Evolutionary conservation across 306 rosid species (phyloP).

Genomic region (Carpinus fangiana): DNA sequence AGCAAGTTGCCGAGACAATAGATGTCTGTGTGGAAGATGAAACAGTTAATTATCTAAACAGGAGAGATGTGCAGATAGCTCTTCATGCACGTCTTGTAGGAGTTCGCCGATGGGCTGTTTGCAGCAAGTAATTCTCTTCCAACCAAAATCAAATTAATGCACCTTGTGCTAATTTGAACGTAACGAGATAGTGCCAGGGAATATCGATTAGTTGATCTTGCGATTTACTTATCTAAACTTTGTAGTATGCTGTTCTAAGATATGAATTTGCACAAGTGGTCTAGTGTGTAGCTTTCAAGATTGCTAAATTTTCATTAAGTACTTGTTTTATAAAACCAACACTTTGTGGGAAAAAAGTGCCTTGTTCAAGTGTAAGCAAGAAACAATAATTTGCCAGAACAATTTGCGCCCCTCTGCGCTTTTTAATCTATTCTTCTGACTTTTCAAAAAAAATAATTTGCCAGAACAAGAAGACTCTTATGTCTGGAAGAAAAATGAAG

Average conservation of each 20-base stretch:
- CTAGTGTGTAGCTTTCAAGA: not conserved
- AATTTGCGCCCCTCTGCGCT: too few species aligned
- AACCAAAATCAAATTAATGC: not conserved
- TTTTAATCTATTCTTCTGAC: too few species aligned
- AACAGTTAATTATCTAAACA: conserved; percentile 72
- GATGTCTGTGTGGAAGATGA: conserved; percentile 98
- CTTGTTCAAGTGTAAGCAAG: not conserved
- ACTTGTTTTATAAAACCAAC: not conserved
- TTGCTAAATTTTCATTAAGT: not conserved
- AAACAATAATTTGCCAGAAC: not conserved
- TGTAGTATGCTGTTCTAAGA: not conserved
- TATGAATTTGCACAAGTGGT: not conserved
- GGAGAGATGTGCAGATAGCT: conserved; percentile 76
- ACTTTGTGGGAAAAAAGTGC: not conserved
- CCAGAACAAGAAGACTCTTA: not conserved
- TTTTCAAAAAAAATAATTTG: too few species aligned
- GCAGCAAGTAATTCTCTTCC: conserved; percentile 72
- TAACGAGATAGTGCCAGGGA: not conserved
- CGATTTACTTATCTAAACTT: not conserved
- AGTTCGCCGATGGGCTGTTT: conserved; percentile 72
- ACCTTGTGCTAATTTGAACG: not conserved
- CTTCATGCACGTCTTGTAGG: conserved; percentile 85
- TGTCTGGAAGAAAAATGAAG: not conserved
- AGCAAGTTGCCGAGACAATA: conserved; percentile 68
- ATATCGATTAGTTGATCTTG: not conserved